Conservation (phyloP, 2,329 filamentous ascomycete genomes). For the Cladosporium sp. region DNA sequence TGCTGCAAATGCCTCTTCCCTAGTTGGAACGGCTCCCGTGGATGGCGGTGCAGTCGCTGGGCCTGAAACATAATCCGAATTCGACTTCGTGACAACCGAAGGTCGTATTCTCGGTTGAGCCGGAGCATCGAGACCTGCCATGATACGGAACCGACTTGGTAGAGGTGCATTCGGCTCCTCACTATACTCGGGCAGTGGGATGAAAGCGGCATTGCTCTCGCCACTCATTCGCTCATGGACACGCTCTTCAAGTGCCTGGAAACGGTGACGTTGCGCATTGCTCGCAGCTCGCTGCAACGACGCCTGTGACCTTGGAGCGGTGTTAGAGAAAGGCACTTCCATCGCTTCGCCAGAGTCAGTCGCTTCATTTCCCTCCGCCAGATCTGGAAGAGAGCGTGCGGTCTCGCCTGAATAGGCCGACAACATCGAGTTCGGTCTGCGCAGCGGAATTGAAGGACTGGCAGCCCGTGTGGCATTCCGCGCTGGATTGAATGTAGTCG, state of each 20-base stretch:
- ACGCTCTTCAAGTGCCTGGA: conserved; percentile 55
- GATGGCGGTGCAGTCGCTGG: conserved; percentile 23
- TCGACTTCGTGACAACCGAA: conserved; percentile 15
- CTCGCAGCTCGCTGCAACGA: conserved; percentile 43
- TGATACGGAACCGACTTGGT: conserved; percentile 31
- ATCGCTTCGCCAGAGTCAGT: conserved; percentile 20
- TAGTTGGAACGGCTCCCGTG: conserved; percentile 22
- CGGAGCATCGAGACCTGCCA: conserved; percentile 34
- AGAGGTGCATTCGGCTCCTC: conserved; percentile 48
- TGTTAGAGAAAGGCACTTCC: conserved; percentile 33
- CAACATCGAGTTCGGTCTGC: conserved; percentile 18
- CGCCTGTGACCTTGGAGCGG: conserved; percentile 30
- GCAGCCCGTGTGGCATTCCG: neutral
- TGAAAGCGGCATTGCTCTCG: conserved; percentile 78
- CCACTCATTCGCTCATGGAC: conserved; percentile 39
- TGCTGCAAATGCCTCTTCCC: conserved; percentile 24
- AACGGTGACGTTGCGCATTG: conserved; percentile 66
- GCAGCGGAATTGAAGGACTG: neutral
- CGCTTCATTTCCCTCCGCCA: conserved; percentile 28
- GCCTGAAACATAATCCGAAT: conserved; percentile 10
- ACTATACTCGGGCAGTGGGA: conserved; percentile 74
- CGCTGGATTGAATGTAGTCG: conserved; percentile 23
- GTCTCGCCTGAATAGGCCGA: conserved; percentile 26
- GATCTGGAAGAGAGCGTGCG: conserved; percentile 27
- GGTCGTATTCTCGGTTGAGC: conserved; percentile 13